phyloP scores from a whole-genome alignment of 768 basidiomycete genomes.

The Chlorophyllum brunneum region DNA sequence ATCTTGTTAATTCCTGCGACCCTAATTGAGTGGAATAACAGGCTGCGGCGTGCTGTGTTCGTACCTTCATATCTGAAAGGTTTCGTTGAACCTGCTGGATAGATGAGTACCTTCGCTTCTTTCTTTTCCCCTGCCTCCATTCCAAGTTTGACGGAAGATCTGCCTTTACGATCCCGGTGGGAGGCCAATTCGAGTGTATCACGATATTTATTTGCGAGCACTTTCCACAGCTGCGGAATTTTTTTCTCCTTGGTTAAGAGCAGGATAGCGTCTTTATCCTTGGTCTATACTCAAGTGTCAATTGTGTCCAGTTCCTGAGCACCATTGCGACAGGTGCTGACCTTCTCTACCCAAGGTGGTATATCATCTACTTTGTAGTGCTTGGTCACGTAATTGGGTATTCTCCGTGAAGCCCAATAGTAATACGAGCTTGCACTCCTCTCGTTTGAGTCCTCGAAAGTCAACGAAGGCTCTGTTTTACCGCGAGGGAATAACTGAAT shows the following conservation, averaged over 20 bases:
- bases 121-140: slow-evolving; percentile 50
- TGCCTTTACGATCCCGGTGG: slow-evolving; percentile 63
- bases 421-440: slow-evolving; percentile 62
- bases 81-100: slow-evolving; percentile 53
- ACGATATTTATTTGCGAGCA: slow-evolving; percentile 67
- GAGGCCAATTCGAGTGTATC: slow-evolving; percentile 57
- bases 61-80: slow-evolving; percentile 66
- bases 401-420: slow-evolving; percentile 70
- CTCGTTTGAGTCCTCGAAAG: slow-evolving; percentile 60
- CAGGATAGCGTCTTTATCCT: slow-evolving; percentile 50
- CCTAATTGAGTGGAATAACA: neutral
- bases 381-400: slow-evolving; percentile 67
- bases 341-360: slow-evolving; percentile 65
- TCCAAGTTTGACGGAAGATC: slow-evolving; percentile 54
- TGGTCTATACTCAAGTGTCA: slow-evolving; percentile 18
- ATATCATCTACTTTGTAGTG: slow-evolving; percentile 53
- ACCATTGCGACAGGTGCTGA: slow-evolving; percentile 26
- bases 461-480: slow-evolving; percentile 48
- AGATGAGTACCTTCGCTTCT: slow-evolving; percentile 66
- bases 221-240: slow-evolving; percentile 74
- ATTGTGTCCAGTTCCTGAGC: neutral
- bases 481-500: slow-evolving; percentile 77
- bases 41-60: neutral
- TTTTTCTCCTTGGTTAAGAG: slow-evolving; percentile 72
- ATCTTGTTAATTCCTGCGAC: slow-evolving; percentile 62